Conservation (phyloP, 2,329 filamentous ascomycete species). For the Botrytis fragariae region DNA sequence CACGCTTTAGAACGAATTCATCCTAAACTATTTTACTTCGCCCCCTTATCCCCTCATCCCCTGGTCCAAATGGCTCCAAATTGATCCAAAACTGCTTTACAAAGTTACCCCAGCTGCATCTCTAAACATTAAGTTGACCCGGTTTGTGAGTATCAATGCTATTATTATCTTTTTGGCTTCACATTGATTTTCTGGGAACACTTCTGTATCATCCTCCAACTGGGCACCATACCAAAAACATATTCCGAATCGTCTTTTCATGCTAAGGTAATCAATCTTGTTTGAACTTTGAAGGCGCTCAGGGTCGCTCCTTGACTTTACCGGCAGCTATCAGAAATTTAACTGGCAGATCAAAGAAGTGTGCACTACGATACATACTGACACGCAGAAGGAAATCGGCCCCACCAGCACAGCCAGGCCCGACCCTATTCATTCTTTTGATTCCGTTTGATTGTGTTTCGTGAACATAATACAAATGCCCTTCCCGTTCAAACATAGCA, state of each 20-base stretch:
- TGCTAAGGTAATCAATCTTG: slow-evolving; percentile 16
- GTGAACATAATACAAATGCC: slow-evolving; percentile 35
- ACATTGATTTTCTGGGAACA: neutral
- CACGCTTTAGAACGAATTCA: slow-evolving; percentile 1
- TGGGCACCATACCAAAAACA: slow-evolving; percentile 10
- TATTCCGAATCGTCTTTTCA: neutral
- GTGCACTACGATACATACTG: slow-evolving; percentile 5
- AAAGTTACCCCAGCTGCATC: slow-evolving; percentile 15
- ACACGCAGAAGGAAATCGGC: slow-evolving; percentile 12
- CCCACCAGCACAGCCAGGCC: slow-evolving; percentile 22
- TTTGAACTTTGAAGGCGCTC: slow-evolving; percentile 13
- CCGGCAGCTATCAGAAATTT: slow-evolving; percentile 13
- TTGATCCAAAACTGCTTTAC: neutral
- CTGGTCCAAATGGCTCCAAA: slow-evolving; percentile 2
- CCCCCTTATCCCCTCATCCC: slow-evolving; percentile 12
- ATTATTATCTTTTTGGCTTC: slow-evolving; percentile 19
- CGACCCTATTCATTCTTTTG: slow-evolving; percentile 18
- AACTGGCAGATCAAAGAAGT: slow-evolving; percentile 11
- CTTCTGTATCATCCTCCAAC: slow-evolving; percentile 6
- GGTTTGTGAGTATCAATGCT: slow-evolving; percentile 18
- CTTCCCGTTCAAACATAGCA: slow-evolving; percentile 37
- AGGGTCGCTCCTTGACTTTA: slow-evolving; percentile 11
- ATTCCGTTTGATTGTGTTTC: slow-evolving; percentile 6
- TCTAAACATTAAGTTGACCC: slow-evolving; percentile 13
- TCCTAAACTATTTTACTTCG: slow-evolving; percentile 18